phyloP scores from a whole-genome alignment of 805 yeast species.

The Barnettozyma siamensis region DNA sequence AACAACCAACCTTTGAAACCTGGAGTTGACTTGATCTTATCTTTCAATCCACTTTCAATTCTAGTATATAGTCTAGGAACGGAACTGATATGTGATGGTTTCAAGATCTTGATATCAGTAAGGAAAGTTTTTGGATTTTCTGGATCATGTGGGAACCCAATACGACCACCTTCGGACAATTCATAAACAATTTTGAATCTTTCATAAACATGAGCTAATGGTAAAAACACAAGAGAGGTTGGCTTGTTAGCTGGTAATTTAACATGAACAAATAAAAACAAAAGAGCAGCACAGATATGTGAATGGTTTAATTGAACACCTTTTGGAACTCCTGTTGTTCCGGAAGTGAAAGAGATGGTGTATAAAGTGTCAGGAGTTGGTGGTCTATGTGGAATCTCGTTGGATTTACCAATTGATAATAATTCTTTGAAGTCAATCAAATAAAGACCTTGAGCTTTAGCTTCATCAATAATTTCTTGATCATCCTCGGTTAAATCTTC shows the following conservation, averaged over 20 bases:
- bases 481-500: constrained; percentile 39
- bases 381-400: constrained; percentile 37
- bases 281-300: constrained; percentile 44
- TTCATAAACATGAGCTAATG: constrained; percentile 56
- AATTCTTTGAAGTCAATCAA: constrained; percentile 32
- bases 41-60: constrained; percentile 56
- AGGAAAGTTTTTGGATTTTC: constrained; percentile 46
- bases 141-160: constrained; percentile 53
- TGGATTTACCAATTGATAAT: constrained; percentile 35
- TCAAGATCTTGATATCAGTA: constrained; percentile 50
- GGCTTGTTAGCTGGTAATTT: constrained; percentile 25
- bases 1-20: constrained; percentile 39
- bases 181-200: constrained; percentile 39
- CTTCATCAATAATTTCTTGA: constrained; percentile 24
- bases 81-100: constrained; percentile 47
- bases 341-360: constrained; percentile 68
- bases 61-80: constrained; percentile 64
- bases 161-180: constrained; percentile 40
- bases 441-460: constrained; percentile 24
- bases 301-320: constrained; percentile 57
- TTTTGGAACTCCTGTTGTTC: constrained; percentile 72
- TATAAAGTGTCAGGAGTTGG: constrained; percentile 49
- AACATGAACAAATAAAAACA: constrained; percentile 34
- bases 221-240: constrained; percentile 39
- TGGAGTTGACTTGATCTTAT: constrained; percentile 37